Conservation (phyloP, 345 rosid species). For the Gossypium anomalum region DNA sequence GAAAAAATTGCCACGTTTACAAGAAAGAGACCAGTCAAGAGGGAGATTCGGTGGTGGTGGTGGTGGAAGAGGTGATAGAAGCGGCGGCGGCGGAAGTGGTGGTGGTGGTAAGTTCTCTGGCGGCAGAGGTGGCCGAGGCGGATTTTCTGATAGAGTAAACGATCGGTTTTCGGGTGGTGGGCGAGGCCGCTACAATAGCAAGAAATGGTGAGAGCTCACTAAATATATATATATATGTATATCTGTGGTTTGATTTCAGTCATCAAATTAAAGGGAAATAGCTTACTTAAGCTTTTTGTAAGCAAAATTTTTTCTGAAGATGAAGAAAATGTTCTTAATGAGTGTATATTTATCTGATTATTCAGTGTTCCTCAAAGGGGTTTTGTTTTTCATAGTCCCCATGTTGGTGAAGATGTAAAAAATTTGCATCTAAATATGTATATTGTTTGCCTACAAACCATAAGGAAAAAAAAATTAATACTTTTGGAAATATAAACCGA, state of each 20-base stretch:
- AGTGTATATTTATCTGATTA: background rate
- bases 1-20: conserved; percentile 62
- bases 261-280: background rate
- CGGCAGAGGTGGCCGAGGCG: conserved; percentile 36
- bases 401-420: background rate
- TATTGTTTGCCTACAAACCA: too few species aligned
- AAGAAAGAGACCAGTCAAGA: conserved; percentile 58
- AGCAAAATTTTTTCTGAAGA: background rate
- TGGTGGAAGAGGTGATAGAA: conserved; percentile 14
- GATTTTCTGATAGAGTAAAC: conserved; percentile 36
- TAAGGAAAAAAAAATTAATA: too few species aligned
- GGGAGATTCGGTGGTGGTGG: conserved; percentile 54
- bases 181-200: conserved; percentile 24
- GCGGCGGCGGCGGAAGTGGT: conserved; percentile 18
- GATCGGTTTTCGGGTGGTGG: conserved; percentile 39
- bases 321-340: background rate
- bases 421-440: too few species aligned
- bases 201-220: conserved; percentile 30
- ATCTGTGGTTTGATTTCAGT: background rate
- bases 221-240: too few species aligned
- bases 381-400: background rate
- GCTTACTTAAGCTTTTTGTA: background rate
- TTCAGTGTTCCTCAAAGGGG: background rate
- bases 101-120: conserved; percentile 25
- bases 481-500: too few species aligned